Conservation (phyloP, 78 protist species). For the Pelomyxa schiedti region DNA sequence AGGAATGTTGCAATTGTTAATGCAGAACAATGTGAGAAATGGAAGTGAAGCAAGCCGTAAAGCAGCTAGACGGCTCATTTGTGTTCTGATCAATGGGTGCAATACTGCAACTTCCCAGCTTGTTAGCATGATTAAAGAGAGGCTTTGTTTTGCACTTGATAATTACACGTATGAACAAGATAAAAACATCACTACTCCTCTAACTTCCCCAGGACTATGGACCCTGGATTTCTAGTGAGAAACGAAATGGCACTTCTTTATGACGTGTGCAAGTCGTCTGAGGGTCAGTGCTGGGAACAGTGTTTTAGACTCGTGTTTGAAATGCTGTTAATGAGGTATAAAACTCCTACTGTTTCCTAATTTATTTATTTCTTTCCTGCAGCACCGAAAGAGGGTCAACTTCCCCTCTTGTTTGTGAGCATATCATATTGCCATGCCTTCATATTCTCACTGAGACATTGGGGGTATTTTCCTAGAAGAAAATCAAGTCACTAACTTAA, state of each 20-base stretch:
- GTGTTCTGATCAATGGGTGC: neutral
- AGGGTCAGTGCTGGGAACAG: neutral
- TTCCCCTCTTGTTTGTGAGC: slow-evolving; percentile 24
- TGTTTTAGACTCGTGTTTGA: neutral
- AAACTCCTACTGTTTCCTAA: neutral
- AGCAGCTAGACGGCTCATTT: neutral
- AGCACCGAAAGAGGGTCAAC: slow-evolving; percentile 12
- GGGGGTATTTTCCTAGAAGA: too few species aligned
- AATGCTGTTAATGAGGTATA: neutral
- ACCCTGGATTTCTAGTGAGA: neutral
- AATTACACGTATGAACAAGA: neutral
- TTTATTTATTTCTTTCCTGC: neutral
- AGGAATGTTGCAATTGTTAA: neutral
- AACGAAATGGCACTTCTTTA: neutral
- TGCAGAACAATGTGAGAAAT: neutral
- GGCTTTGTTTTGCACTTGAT: neutral
- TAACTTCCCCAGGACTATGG: too few species aligned
- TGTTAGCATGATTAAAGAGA: neutral
- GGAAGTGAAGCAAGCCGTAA: neutral
- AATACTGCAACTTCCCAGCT: neutral
- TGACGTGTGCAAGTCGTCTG: neutral
- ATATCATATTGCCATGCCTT: slow-evolving; percentile 50
- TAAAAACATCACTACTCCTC: too few species aligned
- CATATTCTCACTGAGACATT: slow-evolving; percentile 4
- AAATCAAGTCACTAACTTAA: neutral